phyloP scores from a whole-genome alignment of 257 asterid species.

The Solanum gracilifrons region DNA sequence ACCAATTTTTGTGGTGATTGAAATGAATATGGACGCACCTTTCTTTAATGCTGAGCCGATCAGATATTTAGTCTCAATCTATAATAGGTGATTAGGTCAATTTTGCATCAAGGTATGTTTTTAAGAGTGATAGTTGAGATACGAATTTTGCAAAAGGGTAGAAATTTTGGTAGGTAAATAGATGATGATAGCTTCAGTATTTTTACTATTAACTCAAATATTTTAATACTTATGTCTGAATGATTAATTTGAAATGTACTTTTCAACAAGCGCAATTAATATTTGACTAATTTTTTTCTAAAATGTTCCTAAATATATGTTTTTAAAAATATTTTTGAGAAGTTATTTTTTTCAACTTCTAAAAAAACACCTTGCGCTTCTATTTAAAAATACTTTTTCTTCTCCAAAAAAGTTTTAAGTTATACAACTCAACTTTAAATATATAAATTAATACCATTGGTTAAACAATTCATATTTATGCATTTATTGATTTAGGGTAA shows the following conservation, averaged over 20 bases:
- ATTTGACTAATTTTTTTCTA: too few relatives aligned
- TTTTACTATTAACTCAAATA: too few relatives aligned
- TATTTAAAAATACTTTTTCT: too few relatives aligned
- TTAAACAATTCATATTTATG: background rate
- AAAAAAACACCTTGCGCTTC: too few relatives aligned
- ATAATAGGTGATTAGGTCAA: background rate
- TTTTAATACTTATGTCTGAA: too few relatives aligned
- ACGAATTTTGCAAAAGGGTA: rapidly evolving
- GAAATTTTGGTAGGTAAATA: too few relatives aligned
- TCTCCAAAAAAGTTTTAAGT: too few relatives aligned
- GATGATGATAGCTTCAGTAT: rapidly evolving
- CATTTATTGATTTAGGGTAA: background rate
- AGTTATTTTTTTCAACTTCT: too few relatives aligned
- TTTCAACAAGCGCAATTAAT: background rate
- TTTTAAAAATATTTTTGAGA: background rate
- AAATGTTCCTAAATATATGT: too few relatives aligned
- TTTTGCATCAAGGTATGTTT: background rate
- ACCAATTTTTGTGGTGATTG: rapidly evolving
- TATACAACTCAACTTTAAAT: too few relatives aligned
- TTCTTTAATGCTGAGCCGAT: too few relatives aligned
- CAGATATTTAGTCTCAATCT: background rate
- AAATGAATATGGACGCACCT: too few relatives aligned
- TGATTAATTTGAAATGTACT: background rate
- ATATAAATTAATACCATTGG: background rate
- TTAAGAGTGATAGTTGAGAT: background rate